phyloP scores from a whole-genome alignment of 2,329 filamentous ascomycete species.

The Arachnomyces sp. region DNA sequence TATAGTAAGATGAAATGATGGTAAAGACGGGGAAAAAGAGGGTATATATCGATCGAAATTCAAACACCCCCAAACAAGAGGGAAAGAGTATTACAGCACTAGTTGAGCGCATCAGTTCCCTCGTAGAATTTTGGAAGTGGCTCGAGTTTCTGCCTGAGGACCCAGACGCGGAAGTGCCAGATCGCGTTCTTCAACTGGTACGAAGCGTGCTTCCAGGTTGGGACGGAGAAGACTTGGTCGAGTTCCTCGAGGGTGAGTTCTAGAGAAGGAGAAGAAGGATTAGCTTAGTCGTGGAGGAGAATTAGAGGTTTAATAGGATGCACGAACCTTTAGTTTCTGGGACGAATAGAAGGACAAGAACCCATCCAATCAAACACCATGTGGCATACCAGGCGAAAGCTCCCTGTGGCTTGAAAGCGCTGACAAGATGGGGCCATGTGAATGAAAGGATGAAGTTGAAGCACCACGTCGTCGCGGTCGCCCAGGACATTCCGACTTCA shows the following conservation, averaged over 20 bases:
- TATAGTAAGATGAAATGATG: too few species aligned
- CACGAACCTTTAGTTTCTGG: constrained; percentile 40
- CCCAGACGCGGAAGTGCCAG: constrained; percentile 34
- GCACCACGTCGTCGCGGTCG: constrained; percentile 48
- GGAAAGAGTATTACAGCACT: neutral
- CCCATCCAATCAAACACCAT: constrained; percentile 47
- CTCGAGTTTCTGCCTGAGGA: constrained; percentile 35
- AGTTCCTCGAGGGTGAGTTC: constrained; percentile 38
- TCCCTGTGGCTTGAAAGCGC: constrained; percentile 43
- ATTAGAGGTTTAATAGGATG: neutral
- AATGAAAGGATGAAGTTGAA: constrained; percentile 49
- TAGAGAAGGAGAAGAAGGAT: constrained; percentile 10
- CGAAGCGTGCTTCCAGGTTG: constrained; percentile 36
- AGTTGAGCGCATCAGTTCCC: constrained; percentile 16
- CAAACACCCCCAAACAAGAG: too few species aligned
- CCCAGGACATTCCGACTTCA: constrained; percentile 54
- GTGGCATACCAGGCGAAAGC: constrained; percentile 51
- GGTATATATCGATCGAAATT: too few species aligned
- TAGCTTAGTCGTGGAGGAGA: constrained; percentile 5
- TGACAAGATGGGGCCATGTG: constrained; percentile 43
- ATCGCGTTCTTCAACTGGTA: constrained; percentile 32
- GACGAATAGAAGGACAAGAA: constrained; percentile 44
- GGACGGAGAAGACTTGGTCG: constrained; percentile 47
- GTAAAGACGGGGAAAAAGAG: too few species aligned
- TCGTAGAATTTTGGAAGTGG: constrained; percentile 28